Conservation (phyloP, 2,329 filamentous ascomycete genomes). For the Cladobotryum mycophilum region DNA sequence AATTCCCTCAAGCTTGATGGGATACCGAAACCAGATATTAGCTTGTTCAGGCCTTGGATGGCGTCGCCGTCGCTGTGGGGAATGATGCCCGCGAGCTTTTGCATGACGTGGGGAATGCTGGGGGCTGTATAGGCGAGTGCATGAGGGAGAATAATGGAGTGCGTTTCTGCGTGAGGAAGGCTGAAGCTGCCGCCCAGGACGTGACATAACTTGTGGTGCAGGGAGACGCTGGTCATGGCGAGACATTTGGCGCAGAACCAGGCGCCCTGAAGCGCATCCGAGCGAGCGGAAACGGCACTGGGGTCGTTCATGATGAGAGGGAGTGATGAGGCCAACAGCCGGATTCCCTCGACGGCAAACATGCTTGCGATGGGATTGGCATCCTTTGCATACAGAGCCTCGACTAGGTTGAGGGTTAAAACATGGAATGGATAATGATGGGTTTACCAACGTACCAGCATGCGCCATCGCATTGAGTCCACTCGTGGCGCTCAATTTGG, state of each 20-base stretch:
- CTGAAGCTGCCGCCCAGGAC: conserved; percentile 57
- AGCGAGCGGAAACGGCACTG: background rate
- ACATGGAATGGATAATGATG: conserved; percentile 13
- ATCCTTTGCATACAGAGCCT: conserved; percentile 57
- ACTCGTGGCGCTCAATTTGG: conserved; percentile 46
- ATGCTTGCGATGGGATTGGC: conserved; percentile 54
- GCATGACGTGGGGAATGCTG: conserved; percentile 45
- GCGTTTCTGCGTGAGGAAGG: conserved; percentile 59
- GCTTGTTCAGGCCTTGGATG: conserved; percentile 48
- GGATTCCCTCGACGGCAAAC: conserved; percentile 52
- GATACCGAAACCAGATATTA: conserved; percentile 48
- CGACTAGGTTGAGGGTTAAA: conserved; percentile 31
- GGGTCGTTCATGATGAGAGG: conserved; percentile 45
- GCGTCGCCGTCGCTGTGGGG: conserved; percentile 54
- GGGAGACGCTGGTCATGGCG: conserved; percentile 54
- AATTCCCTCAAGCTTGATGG: conserved; percentile 46
- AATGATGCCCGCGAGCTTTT: conserved; percentile 44
- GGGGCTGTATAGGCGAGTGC: conserved; percentile 58
- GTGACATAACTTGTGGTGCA: conserved; percentile 65
- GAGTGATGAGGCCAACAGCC: conserved; percentile 46
- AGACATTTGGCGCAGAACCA: conserved; percentile 59
- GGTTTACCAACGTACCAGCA: conserved; percentile 31
- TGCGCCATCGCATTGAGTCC: conserved; percentile 63
- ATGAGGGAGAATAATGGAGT: conserved; percentile 57
- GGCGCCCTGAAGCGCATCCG: conserved; percentile 51